These are phyloP conservation scores for Vachellia pachyceras DNA, from an alignment of 306 rosid species.

Conservation along the genomic window DNA sequence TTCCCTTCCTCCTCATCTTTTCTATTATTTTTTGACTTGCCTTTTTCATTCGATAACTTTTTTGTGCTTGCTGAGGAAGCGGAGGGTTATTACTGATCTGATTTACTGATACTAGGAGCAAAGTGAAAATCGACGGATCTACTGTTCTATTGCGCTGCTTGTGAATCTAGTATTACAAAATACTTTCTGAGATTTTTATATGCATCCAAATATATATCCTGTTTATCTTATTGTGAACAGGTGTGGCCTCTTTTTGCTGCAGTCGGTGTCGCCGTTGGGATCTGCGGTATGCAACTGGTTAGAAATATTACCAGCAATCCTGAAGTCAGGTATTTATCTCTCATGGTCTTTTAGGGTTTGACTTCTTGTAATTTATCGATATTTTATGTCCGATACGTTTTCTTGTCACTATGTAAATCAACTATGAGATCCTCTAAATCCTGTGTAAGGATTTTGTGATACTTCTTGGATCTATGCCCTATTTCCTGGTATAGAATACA, in stretches of 20 bases:
- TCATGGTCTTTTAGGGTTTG: background rate
- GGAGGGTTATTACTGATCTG: background rate
- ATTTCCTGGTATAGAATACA: background rate
- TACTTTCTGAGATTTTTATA: background rate
- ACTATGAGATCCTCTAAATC: background rate
- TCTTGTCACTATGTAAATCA: background rate
- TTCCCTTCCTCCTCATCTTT: background rate
- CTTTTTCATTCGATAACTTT: background rate
- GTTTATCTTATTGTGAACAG: slow-evolving; percentile 42
- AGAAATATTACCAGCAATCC: slow-evolving; percentile 82
- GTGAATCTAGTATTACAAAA: background rate
- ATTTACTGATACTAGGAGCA: no score
- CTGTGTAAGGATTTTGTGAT: background rate
- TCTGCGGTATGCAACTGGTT: slow-evolving; percentile 83
- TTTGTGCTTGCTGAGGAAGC: background rate
- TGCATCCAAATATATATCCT: slow-evolving; percentile 8
- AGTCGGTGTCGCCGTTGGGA: slow-evolving; percentile 78
- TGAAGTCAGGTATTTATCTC: slow-evolving; percentile 75
- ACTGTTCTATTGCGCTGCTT: background rate
- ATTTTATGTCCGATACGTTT: background rate
- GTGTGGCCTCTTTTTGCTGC: slow-evolving; percentile 88
- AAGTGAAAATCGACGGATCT: background rate
- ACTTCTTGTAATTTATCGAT: slow-evolving; percentile 6
- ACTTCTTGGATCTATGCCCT: slow-evolving; percentile 19
- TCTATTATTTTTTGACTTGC: background rate